Percentiles rank a stretch among this genome's conserved stretches.
Conservation (phyloP, 345 rosid genomes). For the Erodium maritimum region DNA sequence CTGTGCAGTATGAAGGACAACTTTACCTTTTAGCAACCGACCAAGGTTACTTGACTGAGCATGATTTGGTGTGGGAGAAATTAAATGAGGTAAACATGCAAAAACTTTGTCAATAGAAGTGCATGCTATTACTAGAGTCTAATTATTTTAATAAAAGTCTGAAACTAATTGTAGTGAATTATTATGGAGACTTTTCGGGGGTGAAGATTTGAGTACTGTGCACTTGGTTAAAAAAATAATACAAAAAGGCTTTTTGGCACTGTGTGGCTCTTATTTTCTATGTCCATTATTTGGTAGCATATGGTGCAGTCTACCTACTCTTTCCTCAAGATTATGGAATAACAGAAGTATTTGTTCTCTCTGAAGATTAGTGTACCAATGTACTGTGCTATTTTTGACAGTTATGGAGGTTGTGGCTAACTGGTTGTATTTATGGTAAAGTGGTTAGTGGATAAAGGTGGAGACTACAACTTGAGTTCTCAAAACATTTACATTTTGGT, state of each 20-base stretch:
- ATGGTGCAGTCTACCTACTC: too few species aligned
- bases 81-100: conserved; percentile 66
- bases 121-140: background rate
- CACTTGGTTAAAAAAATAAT: too few species aligned
- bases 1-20: conserved; percentile 77
- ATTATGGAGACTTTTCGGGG: too few species aligned
- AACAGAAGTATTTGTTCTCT: background rate
- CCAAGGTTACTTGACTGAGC: conserved; percentile 91
- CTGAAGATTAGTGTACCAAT: background rate
- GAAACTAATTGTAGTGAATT: too few species aligned
- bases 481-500: background rate
- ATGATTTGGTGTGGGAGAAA: conserved; percentile 96
- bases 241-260: too few species aligned
- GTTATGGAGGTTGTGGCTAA: background rate
- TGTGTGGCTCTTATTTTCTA: too few species aligned
- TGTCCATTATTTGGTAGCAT: too few species aligned
- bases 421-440: too few species aligned
- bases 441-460: too few species aligned
- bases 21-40: conserved; percentile 97
- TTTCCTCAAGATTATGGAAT: background rate
- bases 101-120: background rate
- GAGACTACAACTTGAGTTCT: background rate
- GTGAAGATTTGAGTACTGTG: too few species aligned
- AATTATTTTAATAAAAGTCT: too few species aligned
- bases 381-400: background rate